Evolutionary conservation across 1,139 yeast genomes (phyloP).

Genomic region (Yamadazyma trypodendri): DNA sequence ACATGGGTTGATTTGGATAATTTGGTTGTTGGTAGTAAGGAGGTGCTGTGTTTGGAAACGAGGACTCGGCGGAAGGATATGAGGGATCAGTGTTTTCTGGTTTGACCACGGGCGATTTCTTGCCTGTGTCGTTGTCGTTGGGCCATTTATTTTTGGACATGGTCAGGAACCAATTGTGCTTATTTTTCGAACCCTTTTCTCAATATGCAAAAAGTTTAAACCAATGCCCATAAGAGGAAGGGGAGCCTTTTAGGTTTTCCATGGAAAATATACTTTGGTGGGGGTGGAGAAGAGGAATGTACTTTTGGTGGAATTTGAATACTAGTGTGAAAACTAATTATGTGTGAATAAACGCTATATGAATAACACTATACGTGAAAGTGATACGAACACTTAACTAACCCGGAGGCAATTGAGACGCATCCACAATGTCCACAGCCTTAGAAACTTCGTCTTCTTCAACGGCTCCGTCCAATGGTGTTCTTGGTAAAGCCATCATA

Average conservation of each 20-base stretch:
- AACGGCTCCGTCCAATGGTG: slow-evolving; percentile 64
- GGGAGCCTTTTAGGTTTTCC: too few species aligned
- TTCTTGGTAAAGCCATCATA: slow-evolving; percentile 97
- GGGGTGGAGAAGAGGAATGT: too few species aligned
- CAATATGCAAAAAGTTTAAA: neutral
- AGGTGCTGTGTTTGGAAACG: neutral
- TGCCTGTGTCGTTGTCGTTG: neutral
- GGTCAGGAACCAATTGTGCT: too few species aligned
- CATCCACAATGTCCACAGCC: slow-evolving; percentile 74
- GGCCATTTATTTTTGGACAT: neutral
- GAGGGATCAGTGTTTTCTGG: neutral
- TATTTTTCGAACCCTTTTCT: too few species aligned
- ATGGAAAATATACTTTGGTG: too few species aligned
- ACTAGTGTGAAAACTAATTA: too few species aligned
- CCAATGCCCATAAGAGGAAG: neutral
- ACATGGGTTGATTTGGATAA: slow-evolving; percentile 9
- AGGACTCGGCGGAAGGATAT: neutral
- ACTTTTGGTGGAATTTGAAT: too few species aligned
- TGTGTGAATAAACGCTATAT: too few species aligned
- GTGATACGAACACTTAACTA: slow-evolving; percentile 21
- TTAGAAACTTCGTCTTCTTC: slow-evolving; percentile 51
- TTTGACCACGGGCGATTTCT: neutral
- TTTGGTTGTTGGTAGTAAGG: slow-evolving; percentile 7
- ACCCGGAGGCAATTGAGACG: slow-evolving; percentile 92
- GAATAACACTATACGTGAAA: neutral